Conservation (phyloP, 2,329 filamentous ascomycete genomes). For the Talaromyces sp. region DNA sequence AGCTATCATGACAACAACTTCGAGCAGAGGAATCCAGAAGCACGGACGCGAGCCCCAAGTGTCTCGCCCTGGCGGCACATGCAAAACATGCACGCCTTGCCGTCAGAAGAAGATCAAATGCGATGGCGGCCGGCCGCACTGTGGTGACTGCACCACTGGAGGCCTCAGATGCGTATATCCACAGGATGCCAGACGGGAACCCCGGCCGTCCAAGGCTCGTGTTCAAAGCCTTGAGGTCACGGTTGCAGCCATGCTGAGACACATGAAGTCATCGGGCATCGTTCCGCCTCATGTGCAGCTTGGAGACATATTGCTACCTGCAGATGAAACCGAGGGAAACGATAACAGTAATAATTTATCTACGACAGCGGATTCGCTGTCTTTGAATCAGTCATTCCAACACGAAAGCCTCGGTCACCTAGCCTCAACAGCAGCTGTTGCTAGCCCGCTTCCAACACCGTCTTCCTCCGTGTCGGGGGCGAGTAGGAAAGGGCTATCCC, state of each 20-base stretch:
- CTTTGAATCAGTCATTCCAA: background rate
- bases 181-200: slow-evolving; percentile 28
- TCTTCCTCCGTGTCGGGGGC: background rate
- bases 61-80: background rate
- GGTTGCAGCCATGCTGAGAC: slow-evolving; percentile 11
- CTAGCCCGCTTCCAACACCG: background rate
- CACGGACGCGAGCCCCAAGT: background rate
- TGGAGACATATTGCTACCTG: background rate
- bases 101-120: slow-evolving; percentile 33
- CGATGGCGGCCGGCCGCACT: slow-evolving; percentile 28
- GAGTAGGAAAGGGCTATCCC: background rate
- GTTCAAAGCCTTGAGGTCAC: slow-evolving; percentile 26
- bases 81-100: slow-evolving; percentile 27
- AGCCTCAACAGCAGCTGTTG: background rate
- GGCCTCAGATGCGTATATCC: slow-evolving; percentile 27
- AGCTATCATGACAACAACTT: background rate
- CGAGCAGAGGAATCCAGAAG: background rate
- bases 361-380: background rate
- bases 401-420: background rate
- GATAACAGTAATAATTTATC: background rate
- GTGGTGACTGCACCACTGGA: slow-evolving; percentile 24
- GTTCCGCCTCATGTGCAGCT: background rate
- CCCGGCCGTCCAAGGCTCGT: slow-evolving; percentile 25
- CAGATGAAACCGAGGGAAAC: background rate
- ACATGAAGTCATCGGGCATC: slow-evolving; percentile 29